Base-by-base conservation (phyloP, 208 protist genomes). In the Acanthamoeba culbertsoni region DNA sequence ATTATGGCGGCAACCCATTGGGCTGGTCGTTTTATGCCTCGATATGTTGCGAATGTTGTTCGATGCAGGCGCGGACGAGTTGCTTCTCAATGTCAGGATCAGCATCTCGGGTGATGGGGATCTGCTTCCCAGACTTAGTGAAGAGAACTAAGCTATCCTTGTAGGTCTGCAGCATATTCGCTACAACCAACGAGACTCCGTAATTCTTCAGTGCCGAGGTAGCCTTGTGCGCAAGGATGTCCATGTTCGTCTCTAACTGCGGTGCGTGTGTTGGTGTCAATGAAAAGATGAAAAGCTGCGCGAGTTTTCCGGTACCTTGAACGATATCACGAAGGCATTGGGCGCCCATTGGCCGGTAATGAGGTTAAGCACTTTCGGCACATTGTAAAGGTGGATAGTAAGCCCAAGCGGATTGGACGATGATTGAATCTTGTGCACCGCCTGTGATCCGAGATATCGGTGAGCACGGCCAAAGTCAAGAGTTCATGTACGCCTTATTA, bases 361-460 rank as follows among this genome's bases (percentile, higher is more conserved):
- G 18, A 53, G 40, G 35, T 71, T 43, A 20, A 95, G 51, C 55
- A 94, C 53, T 55, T 95, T 95, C 5, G 94, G 94, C 35, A 94
- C 92, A 28, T 59, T 62, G 43, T 93, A 26, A 1, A 95, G 73
- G 40, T 86, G 43, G 7, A 95, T 55, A 7, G 65, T 89, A 20
- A 95, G 55, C 10, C 75, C 75, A 31, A 18, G 20, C 48, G 48
- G 75, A 86, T 40, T 43, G 43, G n/a, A 14, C 10, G 35, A 51
- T 20, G 94, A 95, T 82, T 95, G 94, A 55, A 95, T 95, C 51
- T 95, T 95, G 88, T 95, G 94, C 63, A 93, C 20, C 37, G 82
- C 35, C 93, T 94, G 42, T 26, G 10, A n/a, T 48, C 35, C n/a
- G n/a, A n/a, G n/a, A n/a, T n/a, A n/a, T n/a, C n/a, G n/a, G n/a